Conservation (phyloP, 2,329 filamentous ascomycete genomes). For the Pseudopyrenochaeta lycopersici region DNA sequence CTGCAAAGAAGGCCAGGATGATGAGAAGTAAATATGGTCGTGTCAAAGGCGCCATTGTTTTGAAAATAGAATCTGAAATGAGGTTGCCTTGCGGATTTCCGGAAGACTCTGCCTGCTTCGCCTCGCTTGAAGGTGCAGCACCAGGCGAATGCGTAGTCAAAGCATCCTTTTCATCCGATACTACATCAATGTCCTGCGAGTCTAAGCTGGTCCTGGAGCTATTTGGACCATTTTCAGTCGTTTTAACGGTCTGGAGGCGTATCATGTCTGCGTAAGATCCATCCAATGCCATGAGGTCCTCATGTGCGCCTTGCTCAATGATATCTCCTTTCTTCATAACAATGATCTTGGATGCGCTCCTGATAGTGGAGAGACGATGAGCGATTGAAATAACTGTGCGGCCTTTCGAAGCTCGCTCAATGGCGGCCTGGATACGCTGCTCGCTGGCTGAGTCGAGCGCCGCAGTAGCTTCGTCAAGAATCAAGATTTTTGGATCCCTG, state of each 20-base stretch:
- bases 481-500: constrained; percentile 64
- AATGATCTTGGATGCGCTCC: constrained; percentile 48
- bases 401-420: constrained; percentile 43
- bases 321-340: constrained; percentile 50
- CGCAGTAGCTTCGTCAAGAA: constrained; percentile 70
- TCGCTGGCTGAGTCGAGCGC: constrained; percentile 69
- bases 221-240: constrained; percentile 49
- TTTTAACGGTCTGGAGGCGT: constrained; percentile 54
- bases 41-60: constrained; percentile 49
- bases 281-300: constrained; percentile 41
- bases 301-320: constrained; percentile 49
- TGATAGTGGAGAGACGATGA: constrained; percentile 50
- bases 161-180: constrained; percentile 28
- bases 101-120: constrained; percentile 7
- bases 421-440: constrained; percentile 59
- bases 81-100: constrained; percentile 25
- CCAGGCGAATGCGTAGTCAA: constrained; percentile 16
- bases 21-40: constrained; percentile 58
- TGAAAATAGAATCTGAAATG: constrained; percentile 35
- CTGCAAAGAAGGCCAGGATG: constrained; percentile 59
- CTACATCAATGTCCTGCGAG: constrained; percentile 30
- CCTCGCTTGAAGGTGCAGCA: background rate
- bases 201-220: constrained; percentile 31
- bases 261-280: constrained; percentile 61
- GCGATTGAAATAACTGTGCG: constrained; percentile 51